These are phyloP conservation scores for Mycena amicta DNA, from an alignment of 768 basidiomycete species.

Conservation along the genomic window DNA sequence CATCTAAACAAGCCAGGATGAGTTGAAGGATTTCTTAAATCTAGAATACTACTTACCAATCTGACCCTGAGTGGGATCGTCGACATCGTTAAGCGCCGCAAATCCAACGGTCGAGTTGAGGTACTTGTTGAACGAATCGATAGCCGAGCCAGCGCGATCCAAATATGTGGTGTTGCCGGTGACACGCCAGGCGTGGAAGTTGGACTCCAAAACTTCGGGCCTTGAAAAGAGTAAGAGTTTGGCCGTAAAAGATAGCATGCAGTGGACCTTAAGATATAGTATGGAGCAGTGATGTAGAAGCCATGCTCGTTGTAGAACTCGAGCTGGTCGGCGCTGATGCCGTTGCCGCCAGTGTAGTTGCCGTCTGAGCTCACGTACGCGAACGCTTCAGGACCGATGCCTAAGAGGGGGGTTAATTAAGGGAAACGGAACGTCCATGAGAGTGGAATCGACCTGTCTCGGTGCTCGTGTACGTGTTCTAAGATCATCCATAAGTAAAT, in stretches of 20 bases:
- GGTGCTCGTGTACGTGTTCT: slow-evolving; percentile 35
- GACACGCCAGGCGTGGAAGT: slow-evolving; percentile 78
- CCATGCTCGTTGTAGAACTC: slow-evolving; percentile 64
- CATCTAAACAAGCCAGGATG: slow-evolving; percentile 2
- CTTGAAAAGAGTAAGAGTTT: too few relatives aligned
- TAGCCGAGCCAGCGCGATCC: slow-evolving; percentile 59
- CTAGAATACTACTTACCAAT: slow-evolving; percentile 69
- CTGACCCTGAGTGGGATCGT: slow-evolving; percentile 39
- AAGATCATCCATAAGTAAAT: neutral
- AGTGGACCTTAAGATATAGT: slow-evolving; percentile 72
- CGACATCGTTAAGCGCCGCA: slow-evolving; percentile 60
- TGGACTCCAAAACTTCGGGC: slow-evolving; percentile 76
- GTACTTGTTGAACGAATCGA: slow-evolving; percentile 59
- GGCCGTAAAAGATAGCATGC: neutral
- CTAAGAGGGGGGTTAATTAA: neutral
- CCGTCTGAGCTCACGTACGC: neutral
- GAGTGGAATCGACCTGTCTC: neutral
- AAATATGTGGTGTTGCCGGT: slow-evolving; percentile 72
- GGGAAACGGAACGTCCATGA: neutral
- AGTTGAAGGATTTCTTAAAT: slow-evolving; percentile 17
- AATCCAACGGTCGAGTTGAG: slow-evolving; percentile 50
- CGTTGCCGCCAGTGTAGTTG: neutral
- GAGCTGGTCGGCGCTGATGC: slow-evolving; percentile 24
- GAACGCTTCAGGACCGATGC: neutral
- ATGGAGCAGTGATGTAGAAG: slow-evolving; percentile 56